These are phyloP conservation scores for Pichia californica DNA, from an alignment of 805 yeast species.

Conservation along the genomic window DNA sequence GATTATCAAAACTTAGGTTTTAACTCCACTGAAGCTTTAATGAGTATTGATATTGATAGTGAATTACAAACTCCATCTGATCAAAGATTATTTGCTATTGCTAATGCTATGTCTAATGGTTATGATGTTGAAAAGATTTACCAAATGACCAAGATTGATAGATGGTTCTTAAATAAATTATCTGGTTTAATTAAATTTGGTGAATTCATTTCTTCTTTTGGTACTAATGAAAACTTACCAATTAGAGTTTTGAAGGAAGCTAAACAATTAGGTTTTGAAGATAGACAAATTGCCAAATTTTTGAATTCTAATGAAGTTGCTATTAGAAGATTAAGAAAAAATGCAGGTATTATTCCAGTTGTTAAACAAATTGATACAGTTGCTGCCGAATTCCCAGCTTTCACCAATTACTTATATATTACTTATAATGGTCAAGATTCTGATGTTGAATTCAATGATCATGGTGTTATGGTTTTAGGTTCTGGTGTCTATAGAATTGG, in stretches of 20 bases:
- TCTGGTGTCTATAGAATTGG: conserved; percentile 99
- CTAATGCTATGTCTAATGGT: conserved; percentile 85
- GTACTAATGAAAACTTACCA: conserved; percentile 57
- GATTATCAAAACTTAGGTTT: conserved; percentile 96
- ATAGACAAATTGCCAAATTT: conserved; percentile 89
- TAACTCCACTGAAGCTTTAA: conserved; percentile 73
- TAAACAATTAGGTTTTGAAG: conserved; percentile 94
- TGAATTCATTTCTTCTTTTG: conserved; percentile 49
- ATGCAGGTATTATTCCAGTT: conserved; percentile 80
- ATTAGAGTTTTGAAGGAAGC: conserved; percentile 66
- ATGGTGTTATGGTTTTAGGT: conserved; percentile 93
- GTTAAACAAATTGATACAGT: conserved; percentile 97
- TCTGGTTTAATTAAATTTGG: conserved; percentile 70
- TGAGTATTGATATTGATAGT: conserved; percentile 86
- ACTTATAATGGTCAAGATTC: conserved; percentile 89
- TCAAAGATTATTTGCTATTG: conserved; percentile 92
- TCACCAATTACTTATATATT: conserved; percentile 87
- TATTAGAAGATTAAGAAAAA: conserved; percentile 81
- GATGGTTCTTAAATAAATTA: conserved; percentile 92
- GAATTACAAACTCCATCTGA: conserved; percentile 98
- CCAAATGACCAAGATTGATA: conserved; percentile 86
- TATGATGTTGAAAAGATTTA: conserved; percentile 90
- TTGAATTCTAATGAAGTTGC: conserved; percentile 88
- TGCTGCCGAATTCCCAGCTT: conserved; percentile 98
- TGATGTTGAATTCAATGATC: conserved; percentile 84